These are phyloP conservation scores for Vaccinium macrocarpon DNA, from an alignment of 148 eudicot species.

Conservation along the genomic window DNA sequence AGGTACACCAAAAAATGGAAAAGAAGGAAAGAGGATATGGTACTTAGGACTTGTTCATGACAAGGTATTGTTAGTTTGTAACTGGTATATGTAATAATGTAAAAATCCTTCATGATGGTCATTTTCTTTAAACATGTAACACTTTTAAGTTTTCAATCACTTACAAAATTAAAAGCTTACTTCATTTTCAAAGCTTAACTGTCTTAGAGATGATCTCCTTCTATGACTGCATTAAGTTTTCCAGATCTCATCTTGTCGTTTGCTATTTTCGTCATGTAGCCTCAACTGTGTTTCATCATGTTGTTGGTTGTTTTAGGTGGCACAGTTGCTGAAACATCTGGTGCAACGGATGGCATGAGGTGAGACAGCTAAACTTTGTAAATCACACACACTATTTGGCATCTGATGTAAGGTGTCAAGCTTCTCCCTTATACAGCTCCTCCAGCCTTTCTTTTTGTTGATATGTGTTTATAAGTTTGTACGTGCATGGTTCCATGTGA, in stretches of 20 bases:
- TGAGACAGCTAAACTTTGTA: conserved; percentile 25
- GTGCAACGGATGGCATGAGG: conserved; percentile 34
- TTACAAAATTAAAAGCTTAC: not conserved
- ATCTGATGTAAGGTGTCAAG: not conserved
- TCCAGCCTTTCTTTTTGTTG: not conserved
- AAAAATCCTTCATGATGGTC: not conserved
- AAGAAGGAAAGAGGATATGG: not conserved
- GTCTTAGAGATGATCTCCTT: not conserved
- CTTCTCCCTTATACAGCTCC: not conserved
- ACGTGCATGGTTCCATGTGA: not conserved
- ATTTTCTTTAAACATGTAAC: not conserved
- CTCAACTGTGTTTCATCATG: conserved; percentile 1
- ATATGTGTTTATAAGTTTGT: not conserved
- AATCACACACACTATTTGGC: not conserved
- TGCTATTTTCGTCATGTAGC: not conserved
- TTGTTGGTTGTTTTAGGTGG: conserved; percentile 32
- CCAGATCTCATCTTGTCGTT: not conserved
- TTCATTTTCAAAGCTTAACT: not conserved
- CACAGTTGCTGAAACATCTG: conserved; percentile 41
- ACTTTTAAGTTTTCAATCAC: not conserved
- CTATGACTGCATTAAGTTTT: not conserved
- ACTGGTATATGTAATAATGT: not conserved
- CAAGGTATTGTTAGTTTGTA: not conserved
- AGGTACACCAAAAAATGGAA: not conserved
- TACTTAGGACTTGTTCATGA: not conserved